These are phyloP conservation scores for Mortierella claussenii DNA, from an alignment of 192 early-diverging fungal genomes.

Conservation along the genomic window DNA sequence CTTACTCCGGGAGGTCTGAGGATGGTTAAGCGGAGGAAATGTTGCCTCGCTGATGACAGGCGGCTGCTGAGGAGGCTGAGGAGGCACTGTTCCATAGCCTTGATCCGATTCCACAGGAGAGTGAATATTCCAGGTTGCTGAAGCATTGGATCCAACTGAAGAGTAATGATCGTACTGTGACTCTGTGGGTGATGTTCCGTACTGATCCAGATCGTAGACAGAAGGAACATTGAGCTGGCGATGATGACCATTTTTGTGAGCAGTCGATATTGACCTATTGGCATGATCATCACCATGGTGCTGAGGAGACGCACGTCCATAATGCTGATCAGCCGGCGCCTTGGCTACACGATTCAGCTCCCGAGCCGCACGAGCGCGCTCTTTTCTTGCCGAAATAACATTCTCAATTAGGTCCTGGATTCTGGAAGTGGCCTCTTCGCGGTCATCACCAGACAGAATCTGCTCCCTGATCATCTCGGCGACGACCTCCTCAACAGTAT, in stretches of 20 bases:
- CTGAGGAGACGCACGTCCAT: not conserved
- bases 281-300: conserved; percentile 17
- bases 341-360: not conserved
- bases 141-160: conserved; percentile 35
- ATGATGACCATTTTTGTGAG: conserved; percentile 20
- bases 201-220: conserved; percentile 34
- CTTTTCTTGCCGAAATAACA: conserved; percentile 16
- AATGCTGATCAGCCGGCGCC: not conserved
- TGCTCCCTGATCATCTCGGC: conserved; percentile 66
- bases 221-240: conserved; percentile 37
- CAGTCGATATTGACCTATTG: not conserved
- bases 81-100: conserved; percentile 46
- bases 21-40: conserved; percentile 30
- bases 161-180: conserved; percentile 43
- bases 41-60: conserved; percentile 39
- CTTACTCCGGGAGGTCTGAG: not conserved
- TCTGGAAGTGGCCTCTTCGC: conserved; percentile 32
- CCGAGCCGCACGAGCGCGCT: conserved; percentile 14
- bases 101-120: conserved; percentile 46
- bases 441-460: conserved; percentile 48
- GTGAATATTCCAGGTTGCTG: conserved; percentile 17
- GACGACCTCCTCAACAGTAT: conserved; percentile 81
- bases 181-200: conserved; percentile 41
- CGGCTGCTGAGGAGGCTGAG: conserved; percentile 24
- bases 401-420: conserved; percentile 50